Conservation (phyloP, 139 green algal genomes). For the Zygnema circumcarinatum region DNA sequence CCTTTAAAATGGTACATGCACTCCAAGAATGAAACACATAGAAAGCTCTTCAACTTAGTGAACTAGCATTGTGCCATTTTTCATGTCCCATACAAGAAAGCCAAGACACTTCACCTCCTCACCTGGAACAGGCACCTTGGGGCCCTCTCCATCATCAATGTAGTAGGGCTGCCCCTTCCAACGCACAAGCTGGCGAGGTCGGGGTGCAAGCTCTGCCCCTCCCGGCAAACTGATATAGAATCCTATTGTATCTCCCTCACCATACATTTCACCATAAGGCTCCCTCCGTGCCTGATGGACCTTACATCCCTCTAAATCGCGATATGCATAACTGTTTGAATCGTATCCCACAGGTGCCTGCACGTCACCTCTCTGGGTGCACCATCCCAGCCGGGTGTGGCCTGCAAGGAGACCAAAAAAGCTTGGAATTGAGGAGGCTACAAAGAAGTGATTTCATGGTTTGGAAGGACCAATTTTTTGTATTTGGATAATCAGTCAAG, state of each 20-base stretch:
- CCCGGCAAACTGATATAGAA: constrained; percentile 76
- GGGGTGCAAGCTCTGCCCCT: constrained; percentile 30
- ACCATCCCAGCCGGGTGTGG: constrained; percentile 64
- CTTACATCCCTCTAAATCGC: constrained; percentile 64
- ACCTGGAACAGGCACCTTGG: constrained; percentile 41
- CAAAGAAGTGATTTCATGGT: too few relatives aligned
- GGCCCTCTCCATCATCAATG: constrained; percentile 24
- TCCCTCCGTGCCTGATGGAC: constrained; percentile 53
- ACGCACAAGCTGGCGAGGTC: constrained; percentile 1
- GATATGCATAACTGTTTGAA: constrained; percentile 59
- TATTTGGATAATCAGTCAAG: too few relatives aligned
- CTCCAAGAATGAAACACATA: too few relatives aligned
- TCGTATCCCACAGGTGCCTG: constrained; percentile 68
- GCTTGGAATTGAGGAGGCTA: too few relatives aligned
- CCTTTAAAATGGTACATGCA: too few relatives aligned
- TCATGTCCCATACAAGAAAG: too few relatives aligned
- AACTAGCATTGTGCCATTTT: too few relatives aligned
- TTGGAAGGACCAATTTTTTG: too few relatives aligned
- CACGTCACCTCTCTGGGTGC: constrained; percentile 51
- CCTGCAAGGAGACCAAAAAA: constrained; percentile 26
- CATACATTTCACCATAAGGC: constrained; percentile 55
- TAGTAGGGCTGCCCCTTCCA: constrained; percentile 34
- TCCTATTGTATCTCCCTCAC: constrained; percentile 67
- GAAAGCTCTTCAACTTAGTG: too few relatives aligned
- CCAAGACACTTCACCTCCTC: neutral